phyloP scores from a whole-genome alignment of 2,329 filamentous ascomycete genomes.

The Knoxdaviesia proteae region DNA sequence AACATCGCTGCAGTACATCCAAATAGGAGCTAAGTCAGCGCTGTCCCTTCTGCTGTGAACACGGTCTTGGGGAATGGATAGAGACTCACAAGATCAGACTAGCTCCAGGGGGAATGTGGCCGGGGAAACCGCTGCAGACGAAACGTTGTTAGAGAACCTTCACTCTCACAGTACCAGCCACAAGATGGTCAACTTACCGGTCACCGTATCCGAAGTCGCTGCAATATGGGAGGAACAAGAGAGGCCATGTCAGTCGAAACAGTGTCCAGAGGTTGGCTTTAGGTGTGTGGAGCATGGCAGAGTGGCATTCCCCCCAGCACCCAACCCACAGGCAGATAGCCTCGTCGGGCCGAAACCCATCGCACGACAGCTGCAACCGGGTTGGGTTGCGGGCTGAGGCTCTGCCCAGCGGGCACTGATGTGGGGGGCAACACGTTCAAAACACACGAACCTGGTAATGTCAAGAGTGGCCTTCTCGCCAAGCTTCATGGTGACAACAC shows the following conservation, averaged over 20 bases:
- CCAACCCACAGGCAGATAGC: too few species aligned
- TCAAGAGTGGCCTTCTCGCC: slow-evolving; percentile 77
- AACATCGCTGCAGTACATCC: slow-evolving; percentile 32
- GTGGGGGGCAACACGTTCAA: too few species aligned
- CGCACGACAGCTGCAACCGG: too few species aligned
- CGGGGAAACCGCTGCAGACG: slow-evolving; percentile 48
- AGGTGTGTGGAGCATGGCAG: too few species aligned
- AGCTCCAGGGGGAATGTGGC: slow-evolving; percentile 54
- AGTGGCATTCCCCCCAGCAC: too few species aligned
- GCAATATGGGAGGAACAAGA: background rate
- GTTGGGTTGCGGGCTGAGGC: too few species aligned
- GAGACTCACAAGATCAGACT: slow-evolving; percentile 64
- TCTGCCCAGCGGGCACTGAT: too few species aligned
- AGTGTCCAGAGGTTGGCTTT: too few species aligned
- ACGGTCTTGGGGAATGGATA: background rate
- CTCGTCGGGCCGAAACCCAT: too few species aligned
- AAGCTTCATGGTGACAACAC: slow-evolving; percentile 65
- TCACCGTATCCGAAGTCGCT: slow-evolving; percentile 47
- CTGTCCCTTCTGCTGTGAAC: too few species aligned
- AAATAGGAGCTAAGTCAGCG: slow-evolving; percentile 3
- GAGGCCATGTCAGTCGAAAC: background rate
- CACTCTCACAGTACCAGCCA: background rate
- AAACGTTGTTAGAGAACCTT: background rate
- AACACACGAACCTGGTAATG: slow-evolving; percentile 45
- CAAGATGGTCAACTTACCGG: slow-evolving; percentile 20